These are phyloP conservation scores for Pestalotiopsis fici DNA, from an alignment of 2,329 filamentous ascomycete species.

Conservation along the genomic window DNA sequence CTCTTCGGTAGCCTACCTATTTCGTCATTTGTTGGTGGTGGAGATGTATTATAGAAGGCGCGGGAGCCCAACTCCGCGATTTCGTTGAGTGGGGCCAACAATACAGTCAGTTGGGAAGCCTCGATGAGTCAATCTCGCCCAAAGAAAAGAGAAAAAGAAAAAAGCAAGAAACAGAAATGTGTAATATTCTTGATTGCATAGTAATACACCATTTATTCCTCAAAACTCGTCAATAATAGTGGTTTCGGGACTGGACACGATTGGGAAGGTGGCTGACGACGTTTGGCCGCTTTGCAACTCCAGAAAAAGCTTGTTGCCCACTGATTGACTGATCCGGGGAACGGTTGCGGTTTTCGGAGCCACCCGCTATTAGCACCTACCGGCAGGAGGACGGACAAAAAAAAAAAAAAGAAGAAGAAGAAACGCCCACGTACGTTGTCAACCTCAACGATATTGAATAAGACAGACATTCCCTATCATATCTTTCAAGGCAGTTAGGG, in stretches of 20 bases:
- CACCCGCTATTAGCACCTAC: neutral
- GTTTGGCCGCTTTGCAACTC: neutral
- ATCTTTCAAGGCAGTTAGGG: too few relatives aligned
- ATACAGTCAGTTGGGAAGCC: neutral
- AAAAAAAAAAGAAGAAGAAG: too few relatives aligned
- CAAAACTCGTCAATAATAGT: neutral
- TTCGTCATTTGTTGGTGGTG: neutral
- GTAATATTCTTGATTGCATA: neutral
- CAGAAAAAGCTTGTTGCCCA: neutral
- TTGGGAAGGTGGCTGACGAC: neutral
- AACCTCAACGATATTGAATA: neutral
- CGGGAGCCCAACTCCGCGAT: neutral
- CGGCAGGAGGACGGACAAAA: too few relatives aligned
- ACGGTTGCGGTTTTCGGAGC: conserved; percentile 6
- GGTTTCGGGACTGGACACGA: neutral
- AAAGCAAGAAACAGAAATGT: neutral
- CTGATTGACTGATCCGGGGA: neutral
- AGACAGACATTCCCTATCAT: too few relatives aligned
- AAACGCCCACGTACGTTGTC: too few relatives aligned
- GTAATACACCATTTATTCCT: neutral
- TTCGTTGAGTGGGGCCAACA: neutral
- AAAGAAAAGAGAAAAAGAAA: neutral
- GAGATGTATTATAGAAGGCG: neutral
- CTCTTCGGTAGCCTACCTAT: too few relatives aligned
- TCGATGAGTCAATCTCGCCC: neutral